Conservation (phyloP, 805 yeast genomes). For the Candida wancherniae region DNA sequence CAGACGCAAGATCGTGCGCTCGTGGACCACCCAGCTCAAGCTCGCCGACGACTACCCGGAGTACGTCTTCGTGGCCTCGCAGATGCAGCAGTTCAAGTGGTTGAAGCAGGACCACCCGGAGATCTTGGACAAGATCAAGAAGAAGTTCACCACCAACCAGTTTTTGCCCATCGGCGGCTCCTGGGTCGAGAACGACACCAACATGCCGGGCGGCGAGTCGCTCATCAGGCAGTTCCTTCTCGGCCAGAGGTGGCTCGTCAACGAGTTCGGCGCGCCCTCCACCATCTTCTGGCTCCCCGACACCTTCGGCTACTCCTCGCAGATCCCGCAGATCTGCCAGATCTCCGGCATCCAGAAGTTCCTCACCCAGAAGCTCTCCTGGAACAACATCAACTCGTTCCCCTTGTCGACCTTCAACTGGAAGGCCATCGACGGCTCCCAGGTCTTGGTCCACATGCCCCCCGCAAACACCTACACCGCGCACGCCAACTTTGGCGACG, state of each 20-base stretch:
- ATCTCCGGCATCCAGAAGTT: constrained; percentile 81
- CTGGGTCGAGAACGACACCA: constrained; percentile 97
- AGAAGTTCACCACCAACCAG: constrained; percentile 63
- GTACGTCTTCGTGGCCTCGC: constrained; percentile 90
- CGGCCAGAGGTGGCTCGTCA: constrained; percentile 82
- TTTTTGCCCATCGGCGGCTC: constrained; percentile 94
- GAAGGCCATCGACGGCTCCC: constrained; percentile 93
- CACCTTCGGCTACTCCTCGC: constrained; percentile 94
- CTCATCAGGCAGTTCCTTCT: constrained; percentile 80
- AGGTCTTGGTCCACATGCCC: constrained; percentile 95
- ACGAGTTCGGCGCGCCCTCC: constrained; percentile 72
- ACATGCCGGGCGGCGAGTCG: constrained; percentile 92
- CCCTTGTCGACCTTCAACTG: constrained; percentile 91
- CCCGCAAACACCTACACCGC: constrained; percentile 97
- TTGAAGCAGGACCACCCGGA: constrained; percentile 81
- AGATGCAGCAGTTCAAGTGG: constrained; percentile 96
- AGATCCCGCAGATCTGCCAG: constrained; percentile 88
- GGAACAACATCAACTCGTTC: constrained; percentile 92
- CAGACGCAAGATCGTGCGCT: constrained; percentile 83
- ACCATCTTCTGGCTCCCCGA: constrained; percentile 93
- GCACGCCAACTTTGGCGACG: constrained; percentile 89
- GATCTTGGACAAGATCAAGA: constrained; percentile 57
- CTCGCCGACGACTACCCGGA: constrained; percentile 87
- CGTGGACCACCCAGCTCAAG: constrained; percentile 91
- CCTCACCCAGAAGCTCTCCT: constrained; percentile 87